Evolutionary conservation across 768 basidiomycete genomes (phyloP).

Genomic region (Xerocomellus amylosporus): DNA sequence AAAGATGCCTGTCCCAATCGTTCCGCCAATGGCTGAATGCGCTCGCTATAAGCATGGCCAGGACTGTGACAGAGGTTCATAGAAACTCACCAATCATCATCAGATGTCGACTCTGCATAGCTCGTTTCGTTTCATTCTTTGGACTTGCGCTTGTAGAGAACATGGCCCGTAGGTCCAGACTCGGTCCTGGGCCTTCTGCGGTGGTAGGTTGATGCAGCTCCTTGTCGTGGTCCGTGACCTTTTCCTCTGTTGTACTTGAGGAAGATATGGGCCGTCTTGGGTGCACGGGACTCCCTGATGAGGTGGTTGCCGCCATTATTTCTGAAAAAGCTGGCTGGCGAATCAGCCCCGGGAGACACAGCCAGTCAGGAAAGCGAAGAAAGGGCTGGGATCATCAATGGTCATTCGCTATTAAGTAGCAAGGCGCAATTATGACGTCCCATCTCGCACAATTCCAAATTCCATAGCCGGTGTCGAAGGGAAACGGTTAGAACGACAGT

Average conservation of each 20-base stretch:
- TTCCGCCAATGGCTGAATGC: slow-evolving; percentile 49
- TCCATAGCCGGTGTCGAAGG: not conserved
- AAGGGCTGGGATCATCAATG: slow-evolving; percentile 1
- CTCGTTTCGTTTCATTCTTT: slow-evolving; percentile 35
- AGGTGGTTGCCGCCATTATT: not conserved
- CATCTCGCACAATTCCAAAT: not conserved
- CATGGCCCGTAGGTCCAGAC: not conserved
- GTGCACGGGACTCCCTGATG: not conserved
- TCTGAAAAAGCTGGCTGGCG: not conserved
- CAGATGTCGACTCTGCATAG: slow-evolving; percentile 40
- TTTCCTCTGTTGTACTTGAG: not conserved
- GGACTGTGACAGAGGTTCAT: not conserved
- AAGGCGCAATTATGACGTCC: not conserved
- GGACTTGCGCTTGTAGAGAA: slow-evolving; percentile 9
- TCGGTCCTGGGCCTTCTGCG: not conserved
- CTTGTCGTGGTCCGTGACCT: not conserved
- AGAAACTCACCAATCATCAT: slow-evolving; percentile 40
- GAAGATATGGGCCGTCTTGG: not conserved
- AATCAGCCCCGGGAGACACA: not conserved
- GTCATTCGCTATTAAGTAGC: not conserved
- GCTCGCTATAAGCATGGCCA: not conserved
- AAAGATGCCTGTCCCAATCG: slow-evolving; percentile 61
- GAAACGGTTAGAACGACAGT: not conserved
- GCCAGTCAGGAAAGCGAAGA: not conserved
- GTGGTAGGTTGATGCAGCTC: not conserved